These are phyloP conservation scores for Gentiana dahurica DNA, from an alignment of 257 asterid species.

Conservation along the genomic window DNA sequence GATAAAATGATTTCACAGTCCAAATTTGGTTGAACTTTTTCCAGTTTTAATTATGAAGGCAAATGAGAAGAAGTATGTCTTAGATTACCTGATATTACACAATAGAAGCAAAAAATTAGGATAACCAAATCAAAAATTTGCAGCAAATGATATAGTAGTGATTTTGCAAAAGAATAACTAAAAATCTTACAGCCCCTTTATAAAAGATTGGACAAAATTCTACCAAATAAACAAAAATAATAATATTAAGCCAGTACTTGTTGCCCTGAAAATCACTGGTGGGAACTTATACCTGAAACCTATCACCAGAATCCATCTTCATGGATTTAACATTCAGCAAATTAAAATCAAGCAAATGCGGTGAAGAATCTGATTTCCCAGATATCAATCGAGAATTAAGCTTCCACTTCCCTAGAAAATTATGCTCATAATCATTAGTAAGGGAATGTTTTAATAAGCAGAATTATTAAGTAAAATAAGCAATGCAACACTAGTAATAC, in stretches of 20 bases:
- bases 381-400: conserved; percentile 23
- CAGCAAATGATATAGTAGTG: not conserved
- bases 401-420: conserved; percentile 39
- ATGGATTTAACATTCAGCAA: conserved; percentile 19
- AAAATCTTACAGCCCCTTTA: not conserved
- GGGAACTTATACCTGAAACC: conserved; percentile 38
- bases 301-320: conserved; percentile 18
- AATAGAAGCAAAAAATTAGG: not conserved
- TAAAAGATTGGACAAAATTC: not conserved
- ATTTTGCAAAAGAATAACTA: not conserved
- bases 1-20: not conserved
- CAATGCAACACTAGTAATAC: not conserved
- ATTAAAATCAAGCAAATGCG: conserved; percentile 16
- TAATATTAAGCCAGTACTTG: not conserved
- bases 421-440: conserved; percentile 2
- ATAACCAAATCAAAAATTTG: not conserved
- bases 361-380: conserved; percentile 21
- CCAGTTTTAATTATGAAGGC: not conserved
- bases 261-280: not conserved
- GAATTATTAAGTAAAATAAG: not conserved
- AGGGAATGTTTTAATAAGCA: not conserved
- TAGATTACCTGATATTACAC: not conserved
- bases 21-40: not conserved
- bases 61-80: not conserved
- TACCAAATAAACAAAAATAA: not conserved